Percentiles rank a stretch among this genome's conserved stretches.
These are phyloP conservation scores for Pneumocystis jirovecii DNA, from an alignment of 1,139 yeast species.

Conservation along the genomic window DNA sequence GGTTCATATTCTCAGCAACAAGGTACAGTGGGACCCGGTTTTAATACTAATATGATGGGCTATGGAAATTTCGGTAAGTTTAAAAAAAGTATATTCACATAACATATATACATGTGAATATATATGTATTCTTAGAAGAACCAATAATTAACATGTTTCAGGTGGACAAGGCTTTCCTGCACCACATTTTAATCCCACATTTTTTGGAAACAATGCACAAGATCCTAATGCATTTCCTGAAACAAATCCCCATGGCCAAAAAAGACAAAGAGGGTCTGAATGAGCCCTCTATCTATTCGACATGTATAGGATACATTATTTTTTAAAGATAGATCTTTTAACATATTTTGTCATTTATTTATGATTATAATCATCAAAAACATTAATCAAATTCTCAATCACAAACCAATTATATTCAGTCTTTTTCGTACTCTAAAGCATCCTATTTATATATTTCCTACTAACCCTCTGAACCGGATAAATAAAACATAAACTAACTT, in stretches of 20 bases:
- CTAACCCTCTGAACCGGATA: background rate
- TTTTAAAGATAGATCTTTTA: background rate
- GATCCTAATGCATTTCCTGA: constrained; percentile 12
- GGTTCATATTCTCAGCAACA: constrained; percentile 7
- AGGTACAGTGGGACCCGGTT: constrained; percentile 11
- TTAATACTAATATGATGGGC: constrained; percentile 14
- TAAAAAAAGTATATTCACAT: background rate
- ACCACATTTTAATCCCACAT: constrained; percentile 14
- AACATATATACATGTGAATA: constrained; percentile 1
- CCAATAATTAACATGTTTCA: background rate
- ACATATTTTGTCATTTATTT: background rate
- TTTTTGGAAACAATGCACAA: constrained; percentile 10
- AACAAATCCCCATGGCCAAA: constrained; percentile 17
- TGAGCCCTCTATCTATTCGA: background rate
- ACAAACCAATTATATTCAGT: background rate
- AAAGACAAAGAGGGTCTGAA: constrained; percentile 12
- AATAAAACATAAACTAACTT: background rate
- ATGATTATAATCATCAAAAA: background rate
- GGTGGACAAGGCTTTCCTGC: constrained; percentile 14
- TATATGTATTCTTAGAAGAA: background rate
- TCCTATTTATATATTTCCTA: background rate
- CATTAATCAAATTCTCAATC: background rate
- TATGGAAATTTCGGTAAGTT: constrained; percentile 14
- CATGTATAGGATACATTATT: background rate
- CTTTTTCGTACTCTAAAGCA: background rate